Conservation (phyloP, 805 yeast species). For the Candida manassasensis region DNA sequence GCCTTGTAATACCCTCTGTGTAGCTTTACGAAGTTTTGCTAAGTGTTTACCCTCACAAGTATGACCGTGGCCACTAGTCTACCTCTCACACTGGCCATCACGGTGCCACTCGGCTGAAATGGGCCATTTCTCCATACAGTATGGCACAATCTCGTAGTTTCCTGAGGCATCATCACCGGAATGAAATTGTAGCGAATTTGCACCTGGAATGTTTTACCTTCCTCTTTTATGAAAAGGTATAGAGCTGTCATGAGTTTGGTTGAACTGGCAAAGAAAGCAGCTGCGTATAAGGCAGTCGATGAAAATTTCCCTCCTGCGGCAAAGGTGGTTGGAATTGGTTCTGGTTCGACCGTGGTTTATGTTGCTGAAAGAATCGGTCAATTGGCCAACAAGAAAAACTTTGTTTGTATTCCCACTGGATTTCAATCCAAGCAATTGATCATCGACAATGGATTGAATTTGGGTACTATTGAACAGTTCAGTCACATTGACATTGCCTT, state of each 20-base stretch:
- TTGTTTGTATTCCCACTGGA: constrained; percentile 91
- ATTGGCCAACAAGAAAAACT: constrained; percentile 44
- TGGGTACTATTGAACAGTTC: constrained; percentile 80
- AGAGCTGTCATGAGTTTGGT: constrained; percentile 18
- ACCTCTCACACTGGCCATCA: too few species aligned
- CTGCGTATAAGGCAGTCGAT: constrained; percentile 92
- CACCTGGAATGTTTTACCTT: too few species aligned
- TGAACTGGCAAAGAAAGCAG: constrained; percentile 82
- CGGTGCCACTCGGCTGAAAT: too few species aligned
- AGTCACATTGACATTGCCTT: constrained; percentile 87
- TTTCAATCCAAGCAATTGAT: constrained; percentile 90
- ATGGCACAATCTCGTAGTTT: too few species aligned
- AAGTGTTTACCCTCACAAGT: too few species aligned
- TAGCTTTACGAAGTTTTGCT: too few species aligned
- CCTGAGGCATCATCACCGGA: too few species aligned
- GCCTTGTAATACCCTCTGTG: too few species aligned
- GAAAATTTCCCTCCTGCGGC: constrained; percentile 68
- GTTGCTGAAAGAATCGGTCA: constrained; percentile 93
- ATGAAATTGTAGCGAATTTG: too few species aligned
- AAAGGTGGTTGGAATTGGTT: constrained; percentile 85
- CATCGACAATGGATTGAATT: constrained; percentile 67
- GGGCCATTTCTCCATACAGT: too few species aligned
- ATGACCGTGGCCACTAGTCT: too few species aligned
- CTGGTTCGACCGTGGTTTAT: constrained; percentile 96
- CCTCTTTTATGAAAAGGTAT: too few species aligned